These are phyloP conservation scores for Ceratobasidium sp. DNA, from an alignment of 1,284 basidiomycete genomes.

Conservation along the genomic window DNA sequence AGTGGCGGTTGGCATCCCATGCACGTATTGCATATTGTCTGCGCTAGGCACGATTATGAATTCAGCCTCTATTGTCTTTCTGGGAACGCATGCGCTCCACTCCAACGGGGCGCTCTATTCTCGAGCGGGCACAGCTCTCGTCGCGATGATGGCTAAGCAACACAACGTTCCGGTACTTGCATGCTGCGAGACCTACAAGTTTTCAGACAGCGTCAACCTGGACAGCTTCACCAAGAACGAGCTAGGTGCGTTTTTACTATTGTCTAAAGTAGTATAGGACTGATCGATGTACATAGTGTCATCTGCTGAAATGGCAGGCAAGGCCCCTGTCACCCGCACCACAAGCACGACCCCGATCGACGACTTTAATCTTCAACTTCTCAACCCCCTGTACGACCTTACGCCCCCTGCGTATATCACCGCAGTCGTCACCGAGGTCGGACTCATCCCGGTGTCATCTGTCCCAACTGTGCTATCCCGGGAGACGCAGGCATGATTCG, in stretches of 20 bases:
- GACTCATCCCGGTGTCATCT: conserved; percentile 83
- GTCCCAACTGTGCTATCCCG: conserved; percentile 56
- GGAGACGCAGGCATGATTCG: conserved; percentile 28
- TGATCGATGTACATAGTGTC: conserved; percentile 15
- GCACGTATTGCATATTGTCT: conserved; percentile 93
- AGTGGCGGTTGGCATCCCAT: conserved; percentile 78
- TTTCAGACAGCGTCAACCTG: conserved; percentile 90
- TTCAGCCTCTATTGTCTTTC: conserved; percentile 81
- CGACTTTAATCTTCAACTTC: conserved; percentile 64
- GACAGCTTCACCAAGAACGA: conserved; percentile 98
- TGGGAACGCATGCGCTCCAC: conserved; percentile 94
- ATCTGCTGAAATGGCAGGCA: conserved; percentile 8
- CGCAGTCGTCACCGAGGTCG: conserved; percentile 95
- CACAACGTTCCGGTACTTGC: conserved; percentile 93
- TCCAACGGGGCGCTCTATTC: conserved; percentile 96
- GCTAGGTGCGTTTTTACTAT: conserved; percentile 67
- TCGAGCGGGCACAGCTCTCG: conserved; percentile 92
- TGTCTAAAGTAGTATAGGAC: not conserved
- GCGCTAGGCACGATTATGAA: conserved; percentile 86
- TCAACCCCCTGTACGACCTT: conserved; percentile 90
- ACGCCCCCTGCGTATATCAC: conserved; percentile 91
- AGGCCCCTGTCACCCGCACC: conserved; percentile 34
- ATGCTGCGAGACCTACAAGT: conserved; percentile 99
- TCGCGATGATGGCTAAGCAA: conserved; percentile 94
- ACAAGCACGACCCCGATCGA: conserved; percentile 54